Evolutionary conservation across 768 basidiomycete species (phyloP).

Genomic region (Daedaleopsis sinensis): DNA sequence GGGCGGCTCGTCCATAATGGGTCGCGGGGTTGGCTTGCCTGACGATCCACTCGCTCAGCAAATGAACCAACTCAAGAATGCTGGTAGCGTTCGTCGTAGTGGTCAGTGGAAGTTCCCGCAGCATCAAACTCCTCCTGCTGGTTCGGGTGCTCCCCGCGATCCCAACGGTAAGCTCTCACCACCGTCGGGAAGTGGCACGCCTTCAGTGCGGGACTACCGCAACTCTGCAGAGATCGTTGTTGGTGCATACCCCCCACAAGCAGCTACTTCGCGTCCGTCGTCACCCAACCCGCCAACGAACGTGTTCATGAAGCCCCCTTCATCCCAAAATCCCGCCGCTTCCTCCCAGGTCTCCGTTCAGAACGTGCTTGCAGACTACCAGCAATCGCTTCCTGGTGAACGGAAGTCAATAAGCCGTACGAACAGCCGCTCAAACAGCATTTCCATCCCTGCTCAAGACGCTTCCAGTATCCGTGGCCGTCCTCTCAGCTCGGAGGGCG

Average conservation of each 20-base stretch:
- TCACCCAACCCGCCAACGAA: slow-evolving; percentile 78
- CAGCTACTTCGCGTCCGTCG: slow-evolving; percentile 62
- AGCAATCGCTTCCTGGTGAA: slow-evolving; percentile 89
- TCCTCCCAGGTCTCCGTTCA: slow-evolving; percentile 62
- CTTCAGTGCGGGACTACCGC: slow-evolving; percentile 60
- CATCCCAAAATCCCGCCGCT: slow-evolving; percentile 31
- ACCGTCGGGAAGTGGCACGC: slow-evolving; percentile 33
- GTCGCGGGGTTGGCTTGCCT: slow-evolving; percentile 38
- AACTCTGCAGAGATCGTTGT: slow-evolving; percentile 78
- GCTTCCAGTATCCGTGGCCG: slow-evolving; percentile 37
- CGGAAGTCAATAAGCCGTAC: slow-evolving; percentile 59
- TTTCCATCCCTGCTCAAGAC: slow-evolving; percentile 22
- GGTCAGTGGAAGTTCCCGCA: slow-evolving; percentile 21
- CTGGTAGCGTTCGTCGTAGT: slow-evolving; percentile 49
- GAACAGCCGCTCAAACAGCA: slow-evolving; percentile 44
- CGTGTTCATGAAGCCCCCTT: slow-evolving; percentile 74
- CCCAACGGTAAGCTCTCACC: slow-evolving; percentile 37
- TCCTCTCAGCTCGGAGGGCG: slow-evolving; percentile 57
- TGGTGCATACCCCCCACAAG: slow-evolving; percentile 64
- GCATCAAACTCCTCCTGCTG: slow-evolving; percentile 20
- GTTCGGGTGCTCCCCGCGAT: slow-evolving; percentile 14
- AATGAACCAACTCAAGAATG: slow-evolving; percentile 53
- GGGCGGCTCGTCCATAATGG: slow-evolving; percentile 12
- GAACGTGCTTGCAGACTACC: slow-evolving; percentile 75
- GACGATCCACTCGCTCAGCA: slow-evolving; percentile 68